Conservation (phyloP, 139 green algal species). For the Picochlorum costavermella region DNA sequence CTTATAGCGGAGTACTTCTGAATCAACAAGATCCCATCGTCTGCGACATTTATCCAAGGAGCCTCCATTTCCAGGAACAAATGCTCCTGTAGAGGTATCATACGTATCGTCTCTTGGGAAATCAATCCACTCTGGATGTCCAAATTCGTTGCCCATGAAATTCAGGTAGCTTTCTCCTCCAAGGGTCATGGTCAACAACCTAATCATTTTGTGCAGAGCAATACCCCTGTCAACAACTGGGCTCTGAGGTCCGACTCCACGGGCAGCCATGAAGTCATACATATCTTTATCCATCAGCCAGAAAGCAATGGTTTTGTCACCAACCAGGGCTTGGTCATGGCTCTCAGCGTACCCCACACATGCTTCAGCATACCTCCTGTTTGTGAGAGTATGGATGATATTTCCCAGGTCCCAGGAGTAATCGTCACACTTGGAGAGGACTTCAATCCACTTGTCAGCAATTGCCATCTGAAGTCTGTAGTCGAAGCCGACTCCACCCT, state of each 20-base stretch:
- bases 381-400: slow-evolving; percentile 89
- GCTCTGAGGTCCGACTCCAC: slow-evolving; percentile 8
- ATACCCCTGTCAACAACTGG: slow-evolving; percentile 83
- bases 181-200: slow-evolving; percentile 85
- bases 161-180: slow-evolving; percentile 93
- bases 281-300: slow-evolving; percentile 99
- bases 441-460: slow-evolving; percentile 98
- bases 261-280: slow-evolving; percentile 87
- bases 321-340: slow-evolving; percentile 92
- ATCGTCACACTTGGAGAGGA: slow-evolving; percentile 60
- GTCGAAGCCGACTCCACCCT: slow-evolving; percentile 96
- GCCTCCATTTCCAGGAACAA: slow-evolving; percentile 88
- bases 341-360: slow-evolving; percentile 92
- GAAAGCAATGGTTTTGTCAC: slow-evolving; percentile 98
- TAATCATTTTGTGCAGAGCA: slow-evolving; percentile 94
- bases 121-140: slow-evolving; percentile 98
- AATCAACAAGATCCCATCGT: slow-evolving; percentile 88
- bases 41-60: slow-evolving; percentile 90
- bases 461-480: slow-evolving; percentile 99
- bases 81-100: slow-evolving; percentile 73
- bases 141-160: slow-evolving; percentile 98
- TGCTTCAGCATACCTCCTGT: slow-evolving; percentile 82
- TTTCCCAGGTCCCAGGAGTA: slow-evolving; percentile 90
- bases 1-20: slow-evolving; percentile 64
- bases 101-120: slow-evolving; percentile 90